phyloP scores from a whole-genome alignment of 78 protist species.

The Blattamonas nauphoetae region DNA sequence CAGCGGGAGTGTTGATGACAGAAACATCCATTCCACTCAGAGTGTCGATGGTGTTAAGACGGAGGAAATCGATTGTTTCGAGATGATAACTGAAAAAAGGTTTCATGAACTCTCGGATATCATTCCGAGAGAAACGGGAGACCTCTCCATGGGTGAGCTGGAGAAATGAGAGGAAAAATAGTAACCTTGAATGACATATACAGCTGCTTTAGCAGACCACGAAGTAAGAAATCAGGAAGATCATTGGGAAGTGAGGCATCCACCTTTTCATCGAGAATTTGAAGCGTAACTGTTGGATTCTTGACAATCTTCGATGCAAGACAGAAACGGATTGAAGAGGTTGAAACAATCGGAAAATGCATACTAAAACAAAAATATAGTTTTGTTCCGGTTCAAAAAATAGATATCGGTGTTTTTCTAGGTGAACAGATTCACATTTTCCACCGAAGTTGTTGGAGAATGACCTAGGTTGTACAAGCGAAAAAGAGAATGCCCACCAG shows the following conservation, averaged over 20 bases:
- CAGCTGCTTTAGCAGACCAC: not conserved
- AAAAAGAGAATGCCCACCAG: not conserved
- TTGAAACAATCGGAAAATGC: no score
- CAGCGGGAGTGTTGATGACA: not conserved
- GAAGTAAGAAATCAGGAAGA: not conserved
- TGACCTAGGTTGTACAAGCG: not conserved
- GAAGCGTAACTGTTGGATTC: not conserved
- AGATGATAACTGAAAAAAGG: not conserved
- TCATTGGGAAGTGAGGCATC: not conserved
- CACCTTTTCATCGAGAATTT: not conserved
- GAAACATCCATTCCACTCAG: not conserved
- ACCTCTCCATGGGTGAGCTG: not conserved
- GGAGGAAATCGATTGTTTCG: not conserved
- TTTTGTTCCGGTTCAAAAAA: not conserved
- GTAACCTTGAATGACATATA: not conserved
- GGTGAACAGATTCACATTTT: constrained; percentile 3
- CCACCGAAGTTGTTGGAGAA: not conserved
- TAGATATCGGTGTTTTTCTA: not conserved
- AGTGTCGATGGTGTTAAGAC: not conserved
- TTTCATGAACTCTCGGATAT: not conserved
- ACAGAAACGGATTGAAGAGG: no score
- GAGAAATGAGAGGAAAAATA: no score
- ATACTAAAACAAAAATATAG: not conserved
- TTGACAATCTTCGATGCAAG: not conserved
- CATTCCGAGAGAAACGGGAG: not conserved